phyloP scores from a whole-genome alignment of 2,329 filamentous ascomycete species.

The Pleoardoris graminearum region DNA sequence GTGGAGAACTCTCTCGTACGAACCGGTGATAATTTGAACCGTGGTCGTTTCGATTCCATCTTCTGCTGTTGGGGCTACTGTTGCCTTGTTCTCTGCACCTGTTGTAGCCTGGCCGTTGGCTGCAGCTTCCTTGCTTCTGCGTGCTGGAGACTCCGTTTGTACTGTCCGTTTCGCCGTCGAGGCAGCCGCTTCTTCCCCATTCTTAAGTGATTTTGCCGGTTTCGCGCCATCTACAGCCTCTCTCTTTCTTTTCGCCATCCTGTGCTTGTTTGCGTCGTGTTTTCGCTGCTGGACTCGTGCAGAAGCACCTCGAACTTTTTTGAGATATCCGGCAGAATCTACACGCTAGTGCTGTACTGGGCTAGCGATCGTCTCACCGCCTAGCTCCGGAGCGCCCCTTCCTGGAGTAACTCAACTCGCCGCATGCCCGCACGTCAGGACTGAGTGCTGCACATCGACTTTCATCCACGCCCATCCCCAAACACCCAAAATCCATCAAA shows the following conservation, averaged over 20 bases:
- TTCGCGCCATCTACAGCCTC: conserved; percentile 25
- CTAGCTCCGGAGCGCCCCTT: conserved; percentile 21
- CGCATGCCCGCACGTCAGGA: conserved; percentile 27
- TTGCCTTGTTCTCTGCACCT: conserved; percentile 19
- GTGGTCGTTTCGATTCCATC: conserved; percentile 39
- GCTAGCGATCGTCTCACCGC: neutral
- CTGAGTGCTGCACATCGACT: conserved; percentile 34
- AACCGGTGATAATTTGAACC: conserved; percentile 90
- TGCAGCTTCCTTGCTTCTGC: conserved; percentile 23
- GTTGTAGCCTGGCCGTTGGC: conserved; percentile 17
- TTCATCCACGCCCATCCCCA: conserved; percentile 40
- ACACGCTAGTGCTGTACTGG: conserved; percentile 20
- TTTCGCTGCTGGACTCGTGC: conserved; percentile 12
- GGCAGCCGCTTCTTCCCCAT: conserved; percentile 27
- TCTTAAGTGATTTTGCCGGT: conserved; percentile 30
- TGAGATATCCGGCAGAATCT: conserved; percentile 17
- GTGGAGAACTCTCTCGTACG: conserved; percentile 91
- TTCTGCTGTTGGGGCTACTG: conserved; percentile 9
- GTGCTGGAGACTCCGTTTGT: conserved; percentile 18
- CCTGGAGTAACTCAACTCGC: conserved; percentile 23
- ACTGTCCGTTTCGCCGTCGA: conserved; percentile 23
- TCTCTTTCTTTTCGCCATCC: conserved; percentile 45
- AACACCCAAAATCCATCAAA: conserved; percentile 42
- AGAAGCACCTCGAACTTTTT: conserved; percentile 25
- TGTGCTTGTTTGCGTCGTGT: conserved; percentile 13